Percentiles rank a stretch among this genome's conserved stretches.
phyloP scores from a whole-genome alignment of 345 rosid species.

The Gossypium australe region DNA sequence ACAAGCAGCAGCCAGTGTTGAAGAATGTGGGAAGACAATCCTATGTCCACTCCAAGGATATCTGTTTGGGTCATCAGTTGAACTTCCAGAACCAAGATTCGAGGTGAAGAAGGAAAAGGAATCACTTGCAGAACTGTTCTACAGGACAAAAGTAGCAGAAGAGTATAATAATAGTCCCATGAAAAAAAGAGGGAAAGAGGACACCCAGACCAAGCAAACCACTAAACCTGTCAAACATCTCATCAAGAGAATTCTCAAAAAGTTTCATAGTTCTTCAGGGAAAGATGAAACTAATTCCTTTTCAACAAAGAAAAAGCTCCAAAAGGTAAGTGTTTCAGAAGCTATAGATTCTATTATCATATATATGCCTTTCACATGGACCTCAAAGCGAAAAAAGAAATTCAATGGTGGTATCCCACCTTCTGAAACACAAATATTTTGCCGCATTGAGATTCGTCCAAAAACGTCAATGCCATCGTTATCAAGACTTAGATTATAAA shows the following conservation, averaged over 20 bases:
- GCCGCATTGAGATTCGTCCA: neutral
- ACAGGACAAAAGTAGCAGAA: conserved; percentile 43
- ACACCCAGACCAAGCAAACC: conserved; percentile 39
- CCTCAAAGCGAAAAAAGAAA: no score
- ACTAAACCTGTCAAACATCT: conserved; percentile 52
- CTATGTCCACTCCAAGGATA: conserved; percentile 77
- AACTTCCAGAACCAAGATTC: conserved; percentile 43
- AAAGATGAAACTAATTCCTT: conserved; percentile 24
- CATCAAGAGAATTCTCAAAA: conserved; percentile 60
- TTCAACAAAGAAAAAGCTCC: conserved; percentile 52
- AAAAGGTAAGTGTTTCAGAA: conserved; percentile 45
- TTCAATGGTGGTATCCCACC: no score
- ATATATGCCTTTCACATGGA: no score
- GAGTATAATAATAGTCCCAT: conserved; percentile 12
- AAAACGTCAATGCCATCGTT: neutral
- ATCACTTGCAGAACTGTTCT: conserved; percentile 73
- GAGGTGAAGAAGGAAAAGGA: conserved; percentile 52
- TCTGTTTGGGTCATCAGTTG: conserved; percentile 60
- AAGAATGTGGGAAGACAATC: conserved; percentile 39
- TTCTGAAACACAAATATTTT: neutral
- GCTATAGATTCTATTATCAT: conserved; percentile 6
- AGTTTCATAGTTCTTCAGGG: conserved; percentile 42
- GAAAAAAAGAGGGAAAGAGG: conserved; percentile 33
- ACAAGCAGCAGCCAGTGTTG: conserved; percentile 33
- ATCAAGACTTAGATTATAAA: no score